Percentiles rank a stretch among this genome's conserved stretches.
These are phyloP conservation scores for Leucosporidium scottii DNA, from an alignment of 768 basidiomycete genomes.

Conservation along the genomic window DNA sequence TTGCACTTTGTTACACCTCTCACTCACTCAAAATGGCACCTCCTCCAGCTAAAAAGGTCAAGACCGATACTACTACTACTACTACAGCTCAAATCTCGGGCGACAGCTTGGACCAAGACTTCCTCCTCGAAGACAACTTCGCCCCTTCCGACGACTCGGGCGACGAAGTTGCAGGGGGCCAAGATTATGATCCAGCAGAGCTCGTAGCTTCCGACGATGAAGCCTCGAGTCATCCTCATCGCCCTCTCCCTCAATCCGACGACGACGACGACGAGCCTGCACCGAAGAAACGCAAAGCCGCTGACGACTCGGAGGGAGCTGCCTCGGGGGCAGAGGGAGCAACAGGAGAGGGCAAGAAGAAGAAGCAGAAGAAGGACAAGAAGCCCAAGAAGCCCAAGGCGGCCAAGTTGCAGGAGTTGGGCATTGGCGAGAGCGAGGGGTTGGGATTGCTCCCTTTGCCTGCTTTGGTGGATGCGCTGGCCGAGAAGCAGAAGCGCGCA, in stretches of 20 bases:
- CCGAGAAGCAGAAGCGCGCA: slow-evolving; percentile 60
- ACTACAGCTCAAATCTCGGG: slow-evolving; percentile 6
- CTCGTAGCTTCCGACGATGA: too few species aligned
- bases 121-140: slow-evolving; percentile 64
- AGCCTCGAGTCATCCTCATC: too few species aligned
- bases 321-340: background rate
- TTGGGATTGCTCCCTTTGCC: slow-evolving; percentile 55
- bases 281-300: slow-evolving; percentile 64
- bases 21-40: too few species aligned
- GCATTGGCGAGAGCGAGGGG: slow-evolving; percentile 42
- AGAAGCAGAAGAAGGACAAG: slow-evolving; percentile 54
- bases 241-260: background rate
- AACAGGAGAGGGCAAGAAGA: background rate
- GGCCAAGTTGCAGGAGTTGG: slow-evolving; percentile 43
- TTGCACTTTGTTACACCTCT: too few species aligned
- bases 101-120: slow-evolving; percentile 29
- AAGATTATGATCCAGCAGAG: background rate
- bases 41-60: too few species aligned
- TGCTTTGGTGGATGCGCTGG: slow-evolving; percentile 58
- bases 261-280: slow-evolving; percentile 41
- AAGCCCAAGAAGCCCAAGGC: slow-evolving; percentile 62
- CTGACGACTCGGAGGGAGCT: slow-evolving; percentile 38
- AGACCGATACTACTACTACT: too few species aligned
- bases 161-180: slow-evolving; percentile 47
- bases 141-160: slow-evolving; percentile 59